These are phyloP conservation scores for Lactuca sativa DNA, from an alignment of 129 eudicot genomes.

Conservation along the genomic window DNA sequence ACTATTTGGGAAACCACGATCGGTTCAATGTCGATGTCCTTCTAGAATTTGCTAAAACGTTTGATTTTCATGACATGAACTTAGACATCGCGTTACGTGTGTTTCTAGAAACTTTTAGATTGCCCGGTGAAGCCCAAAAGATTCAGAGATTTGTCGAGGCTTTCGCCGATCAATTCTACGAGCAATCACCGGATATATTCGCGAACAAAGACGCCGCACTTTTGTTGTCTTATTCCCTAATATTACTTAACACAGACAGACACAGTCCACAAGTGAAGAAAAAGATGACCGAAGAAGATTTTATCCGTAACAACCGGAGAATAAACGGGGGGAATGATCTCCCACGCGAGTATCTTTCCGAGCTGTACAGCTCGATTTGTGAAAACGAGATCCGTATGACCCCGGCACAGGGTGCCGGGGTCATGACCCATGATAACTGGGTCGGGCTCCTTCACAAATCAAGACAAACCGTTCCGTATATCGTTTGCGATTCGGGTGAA, in stretches of 20 bases:
- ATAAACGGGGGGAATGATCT: conserved; percentile 74
- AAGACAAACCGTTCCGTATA: conserved; percentile 47
- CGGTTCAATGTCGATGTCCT: conserved; percentile 69
- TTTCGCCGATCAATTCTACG: conserved; percentile 62
- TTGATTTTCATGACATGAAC: conserved; percentile 69
- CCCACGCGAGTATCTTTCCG: conserved; percentile 61
- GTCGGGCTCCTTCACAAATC: conserved; percentile 60
- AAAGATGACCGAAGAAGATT: conserved; percentile 79
- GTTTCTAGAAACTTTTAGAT: conserved; percentile 64
- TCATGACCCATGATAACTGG: conserved; percentile 59
- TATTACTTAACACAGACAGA: conserved; percentile 72
- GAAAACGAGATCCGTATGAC: conserved; percentile 68
- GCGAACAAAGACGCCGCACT: conserved; percentile 73
- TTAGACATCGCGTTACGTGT: conserved; percentile 74
- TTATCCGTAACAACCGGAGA: conserved; percentile 69
- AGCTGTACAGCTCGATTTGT: conserved; percentile 61
- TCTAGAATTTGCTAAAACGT: conserved; percentile 64
- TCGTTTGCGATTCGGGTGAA: conserved; percentile 46
- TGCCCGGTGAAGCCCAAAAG: conserved; percentile 89
- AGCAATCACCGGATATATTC: conserved; percentile 55
- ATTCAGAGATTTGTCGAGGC: conserved; percentile 77
- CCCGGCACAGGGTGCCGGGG: conserved; percentile 45
- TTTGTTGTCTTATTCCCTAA: conserved; percentile 62
- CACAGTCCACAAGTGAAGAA: conserved; percentile 78
- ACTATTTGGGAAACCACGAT: conserved; percentile 71